phyloP scores from a whole-genome alignment of 495 filamentous ascomycete species.

The Trichodelitschia bisporula region DNA sequence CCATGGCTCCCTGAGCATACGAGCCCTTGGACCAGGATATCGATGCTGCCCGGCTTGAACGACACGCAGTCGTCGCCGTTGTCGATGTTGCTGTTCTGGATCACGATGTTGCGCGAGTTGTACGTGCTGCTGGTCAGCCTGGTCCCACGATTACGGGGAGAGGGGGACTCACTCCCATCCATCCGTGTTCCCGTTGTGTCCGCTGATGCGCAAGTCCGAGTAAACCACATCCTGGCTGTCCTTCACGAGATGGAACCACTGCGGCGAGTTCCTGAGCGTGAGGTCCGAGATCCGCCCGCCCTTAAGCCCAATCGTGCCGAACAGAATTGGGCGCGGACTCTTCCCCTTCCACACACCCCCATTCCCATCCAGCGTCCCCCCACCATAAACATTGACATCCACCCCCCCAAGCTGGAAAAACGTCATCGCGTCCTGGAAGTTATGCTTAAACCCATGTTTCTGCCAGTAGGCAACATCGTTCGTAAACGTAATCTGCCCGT shows the following conservation, averaged over 20 bases:
- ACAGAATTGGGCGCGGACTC: conserved; percentile 32
- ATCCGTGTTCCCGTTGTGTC: conserved; percentile 25
- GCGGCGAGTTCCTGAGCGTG: conserved; percentile 35
- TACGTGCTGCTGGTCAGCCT: too few species aligned
- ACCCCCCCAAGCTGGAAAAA: conserved; percentile 46
- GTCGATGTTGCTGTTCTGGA: conserved; percentile 41
- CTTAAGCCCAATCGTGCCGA: conserved; percentile 36
- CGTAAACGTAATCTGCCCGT: conserved; percentile 31
- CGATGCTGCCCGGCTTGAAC: conserved; percentile 56
- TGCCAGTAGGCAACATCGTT: conserved; percentile 47
- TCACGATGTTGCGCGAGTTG: conserved; percentile 32
- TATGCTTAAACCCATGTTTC: conserved; percentile 29
- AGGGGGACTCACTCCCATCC: too few species aligned
- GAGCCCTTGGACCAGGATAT: conserved; percentile 46
- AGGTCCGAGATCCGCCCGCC: conserved; percentile 34
- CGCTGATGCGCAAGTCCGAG: conserved; percentile 37
- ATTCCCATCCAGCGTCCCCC: conserved; percentile 36
- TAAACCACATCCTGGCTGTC: conserved; percentile 43
- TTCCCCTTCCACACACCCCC: conserved; percentile 51
- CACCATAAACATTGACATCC: conserved; percentile 43
- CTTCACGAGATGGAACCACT: conserved; percentile 44
- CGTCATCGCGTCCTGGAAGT: conserved; percentile 38
- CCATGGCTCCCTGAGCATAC: conserved; percentile 49
- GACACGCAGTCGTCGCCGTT: conserved; percentile 58
- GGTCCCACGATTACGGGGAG: too few species aligned